These are phyloP conservation scores for Wallemia mellicola DNA, from an alignment of 1,284 basidiomycete genomes.

Conservation along the genomic window DNA sequence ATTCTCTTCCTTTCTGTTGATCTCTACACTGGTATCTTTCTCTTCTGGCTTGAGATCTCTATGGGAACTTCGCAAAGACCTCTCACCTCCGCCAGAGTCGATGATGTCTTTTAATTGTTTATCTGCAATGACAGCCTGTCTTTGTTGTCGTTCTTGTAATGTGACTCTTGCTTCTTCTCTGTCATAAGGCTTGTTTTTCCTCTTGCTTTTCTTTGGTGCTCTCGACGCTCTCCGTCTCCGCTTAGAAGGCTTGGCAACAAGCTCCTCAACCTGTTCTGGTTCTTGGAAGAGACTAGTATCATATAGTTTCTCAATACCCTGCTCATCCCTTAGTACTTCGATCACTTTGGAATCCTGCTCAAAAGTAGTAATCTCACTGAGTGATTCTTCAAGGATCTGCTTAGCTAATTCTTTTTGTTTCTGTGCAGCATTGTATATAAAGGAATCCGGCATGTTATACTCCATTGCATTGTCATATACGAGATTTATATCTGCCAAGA, in stretches of 20 bases:
- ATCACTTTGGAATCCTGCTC: not conserved
- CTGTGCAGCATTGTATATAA: not conserved
- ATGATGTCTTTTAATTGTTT: too few relatives aligned
- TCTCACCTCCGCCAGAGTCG: too few relatives aligned
- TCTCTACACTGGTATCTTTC: too few relatives aligned
- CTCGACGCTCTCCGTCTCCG: not conserved
- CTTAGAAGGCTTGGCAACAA: not conserved
- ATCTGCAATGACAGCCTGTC: not conserved
- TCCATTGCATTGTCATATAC: not conserved
- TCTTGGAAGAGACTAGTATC: not conserved
- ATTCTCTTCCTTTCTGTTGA: too few relatives aligned
- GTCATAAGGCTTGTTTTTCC: not conserved
- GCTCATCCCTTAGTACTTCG: not conserved
- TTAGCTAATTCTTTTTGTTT: not conserved
- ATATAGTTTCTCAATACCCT: not conserved
- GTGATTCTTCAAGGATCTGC: not conserved
- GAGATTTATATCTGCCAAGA: conserved; percentile 15
- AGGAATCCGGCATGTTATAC: not conserved
- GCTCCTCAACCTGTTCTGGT: too few relatives aligned
- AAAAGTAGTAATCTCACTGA: not conserved
- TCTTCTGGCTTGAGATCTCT: too few relatives aligned
- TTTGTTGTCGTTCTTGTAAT: not conserved
- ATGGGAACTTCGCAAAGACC: too few relatives aligned
- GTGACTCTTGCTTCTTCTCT: not conserved
- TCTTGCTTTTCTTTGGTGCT: not conserved